Percentiles rank a stretch among this genome's conserved stretches.
phyloP scores from a whole-genome alignment of 129 eudicot species.

The Smallanthus sonchifolius region DNA sequence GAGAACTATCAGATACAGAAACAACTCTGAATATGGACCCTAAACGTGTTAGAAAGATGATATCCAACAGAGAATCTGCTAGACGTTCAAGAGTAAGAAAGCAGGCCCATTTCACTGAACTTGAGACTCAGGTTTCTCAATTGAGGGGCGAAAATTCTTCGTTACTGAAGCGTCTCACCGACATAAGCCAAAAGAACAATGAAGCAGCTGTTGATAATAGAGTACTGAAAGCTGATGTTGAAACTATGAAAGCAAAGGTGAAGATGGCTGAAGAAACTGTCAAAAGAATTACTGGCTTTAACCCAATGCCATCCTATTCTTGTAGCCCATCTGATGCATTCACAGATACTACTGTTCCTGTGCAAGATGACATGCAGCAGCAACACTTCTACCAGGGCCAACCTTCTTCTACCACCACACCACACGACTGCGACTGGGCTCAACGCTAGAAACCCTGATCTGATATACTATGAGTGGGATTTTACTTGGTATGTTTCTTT shows the following conservation, averaged over 20 bases:
- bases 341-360: slow-evolving; percentile 62
- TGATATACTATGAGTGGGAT: too few relatives aligned
- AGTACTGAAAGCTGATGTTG: slow-evolving; percentile 94
- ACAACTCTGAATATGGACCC: slow-evolving; percentile 71
- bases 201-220: slow-evolving; percentile 99
- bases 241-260: slow-evolving; percentile 97
- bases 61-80: slow-evolving; percentile 98
- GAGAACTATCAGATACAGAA: slow-evolving; percentile 80
- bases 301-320: slow-evolving; percentile 67
- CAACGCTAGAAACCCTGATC: too few relatives aligned
- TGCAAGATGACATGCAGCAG: slow-evolving; percentile 64
- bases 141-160: slow-evolving; percentile 87
- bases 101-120: slow-evolving; percentile 96
- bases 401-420: slow-evolving; percentile 34
- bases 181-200: slow-evolving; percentile 88
- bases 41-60: slow-evolving; percentile 98
- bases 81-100: slow-evolving; percentile 92
- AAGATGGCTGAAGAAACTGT: slow-evolving; percentile 99
- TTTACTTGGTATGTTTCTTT: too few relatives aligned
- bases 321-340: slow-evolving; percentile 70
- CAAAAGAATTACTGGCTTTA: slow-evolving; percentile 89
- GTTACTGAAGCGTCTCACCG: slow-evolving; percentile 69
- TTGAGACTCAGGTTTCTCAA: slow-evolving; percentile 97
- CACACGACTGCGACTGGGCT: slow-evolving; percentile 16
- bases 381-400: slow-evolving; percentile 50